Evolutionary conservation across 2,329 filamentous ascomycete species (phyloP).

Genomic region (Penicillium brevicompactum): DNA sequence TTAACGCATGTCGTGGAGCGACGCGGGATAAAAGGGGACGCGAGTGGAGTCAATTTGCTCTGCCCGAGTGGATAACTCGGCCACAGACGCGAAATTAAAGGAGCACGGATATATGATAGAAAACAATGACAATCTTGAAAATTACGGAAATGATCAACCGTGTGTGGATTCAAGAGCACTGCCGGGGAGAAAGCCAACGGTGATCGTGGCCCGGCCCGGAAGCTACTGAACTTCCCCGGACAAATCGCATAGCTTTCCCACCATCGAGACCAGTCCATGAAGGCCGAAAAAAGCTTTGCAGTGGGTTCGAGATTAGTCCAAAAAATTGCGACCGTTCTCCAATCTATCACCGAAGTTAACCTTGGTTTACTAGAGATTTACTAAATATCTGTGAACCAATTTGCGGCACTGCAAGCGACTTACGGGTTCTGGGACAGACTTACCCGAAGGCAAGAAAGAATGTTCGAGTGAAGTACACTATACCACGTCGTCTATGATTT

Average conservation of each 20-base stretch:
- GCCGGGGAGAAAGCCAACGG: background rate
- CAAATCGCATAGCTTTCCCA: background rate
- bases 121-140: background rate
- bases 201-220: background rate
- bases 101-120: background rate
- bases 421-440: background rate
- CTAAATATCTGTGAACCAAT: no score
- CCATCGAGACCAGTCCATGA: background rate
- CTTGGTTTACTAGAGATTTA: background rate
- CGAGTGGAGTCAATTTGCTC: background rate
- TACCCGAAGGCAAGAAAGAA: background rate
- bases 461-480: background rate
- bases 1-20: background rate
- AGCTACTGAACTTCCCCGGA: background rate
- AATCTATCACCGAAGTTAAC: background rate
- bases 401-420: background rate
- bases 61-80: background rate
- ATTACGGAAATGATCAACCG: background rate
- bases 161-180: background rate
- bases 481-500: background rate
- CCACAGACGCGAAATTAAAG: background rate
- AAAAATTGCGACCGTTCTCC: background rate
- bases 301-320: background rate
- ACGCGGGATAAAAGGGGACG: no score
- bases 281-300: background rate